phyloP scores from a whole-genome alignment of 2,329 filamentous ascomycete species.

The Penicillium verrucosum region DNA sequence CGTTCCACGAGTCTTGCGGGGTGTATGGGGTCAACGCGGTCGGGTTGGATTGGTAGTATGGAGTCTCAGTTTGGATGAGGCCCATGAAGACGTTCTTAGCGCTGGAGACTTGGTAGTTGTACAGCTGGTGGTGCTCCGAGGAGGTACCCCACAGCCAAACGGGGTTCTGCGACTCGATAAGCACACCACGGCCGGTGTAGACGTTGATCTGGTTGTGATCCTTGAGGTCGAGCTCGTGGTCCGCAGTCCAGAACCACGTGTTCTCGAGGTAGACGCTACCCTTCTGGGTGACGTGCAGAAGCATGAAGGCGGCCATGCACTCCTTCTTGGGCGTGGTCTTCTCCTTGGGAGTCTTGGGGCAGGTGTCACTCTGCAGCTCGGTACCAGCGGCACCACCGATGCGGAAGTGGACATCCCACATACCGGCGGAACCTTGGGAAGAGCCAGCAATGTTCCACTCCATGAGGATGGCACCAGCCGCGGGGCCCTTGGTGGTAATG shows the following conservation, averaged over 20 bases:
- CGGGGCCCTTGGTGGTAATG: constrained; percentile 76
- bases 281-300: constrained; percentile 54
- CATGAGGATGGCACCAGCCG: constrained; percentile 84
- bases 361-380: constrained; percentile 73
- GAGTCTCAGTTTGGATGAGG: constrained; percentile 84
- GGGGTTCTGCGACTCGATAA: constrained; percentile 74
- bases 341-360: constrained; percentile 69
- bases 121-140: constrained; percentile 58
- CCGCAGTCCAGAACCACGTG: constrained; percentile 84
- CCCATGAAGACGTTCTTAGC: constrained; percentile 78
- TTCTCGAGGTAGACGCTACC: constrained; percentile 79
- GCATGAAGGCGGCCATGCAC: constrained; percentile 71
- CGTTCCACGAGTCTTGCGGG: constrained; percentile 35
- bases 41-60: constrained; percentile 80
- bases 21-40: constrained; percentile 56
- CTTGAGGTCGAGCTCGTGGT: constrained; percentile 77
- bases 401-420: constrained; percentile 97
- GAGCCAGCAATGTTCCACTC: constrained; percentile 78
- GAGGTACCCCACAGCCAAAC: constrained; percentile 78
- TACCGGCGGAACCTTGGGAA: constrained; percentile 65
- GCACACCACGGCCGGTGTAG: constrained; percentile 81
- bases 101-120: constrained; percentile 80
- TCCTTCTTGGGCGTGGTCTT: constrained; percentile 60
- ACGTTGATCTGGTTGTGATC: constrained; percentile 69
- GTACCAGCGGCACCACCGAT: constrained; percentile 85